Percentiles rank a stretch among this genome's conserved stretches.
These are phyloP conservation scores for Aspergillus terreus DNA, from an alignment of 2,329 filamentous ascomycete species.

Conservation along the genomic window DNA sequence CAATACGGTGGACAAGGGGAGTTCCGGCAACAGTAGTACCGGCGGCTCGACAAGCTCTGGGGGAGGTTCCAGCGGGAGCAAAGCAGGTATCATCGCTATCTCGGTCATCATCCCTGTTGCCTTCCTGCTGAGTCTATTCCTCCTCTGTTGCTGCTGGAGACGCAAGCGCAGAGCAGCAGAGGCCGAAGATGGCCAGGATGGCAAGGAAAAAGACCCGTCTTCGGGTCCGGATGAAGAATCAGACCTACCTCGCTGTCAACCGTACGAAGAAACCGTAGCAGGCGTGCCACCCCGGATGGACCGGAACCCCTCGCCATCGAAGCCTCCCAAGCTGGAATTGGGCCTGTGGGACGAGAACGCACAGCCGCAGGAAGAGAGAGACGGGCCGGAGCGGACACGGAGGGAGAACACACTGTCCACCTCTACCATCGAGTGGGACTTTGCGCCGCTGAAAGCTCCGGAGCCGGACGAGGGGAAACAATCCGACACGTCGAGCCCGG, in stretches of 20 bases:
- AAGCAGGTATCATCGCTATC: conserved; percentile 36
- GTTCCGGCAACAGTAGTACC: conserved; percentile 6
- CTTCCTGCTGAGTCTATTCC: conserved; percentile 23
- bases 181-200: conserved; percentile 19
- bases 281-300: conserved; percentile 20
- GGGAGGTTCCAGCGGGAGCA: conserved; percentile 21
- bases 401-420: conserved; percentile 25
- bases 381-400: conserved; percentile 3
- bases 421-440: conserved; percentile 29
- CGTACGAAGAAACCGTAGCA: conserved; percentile 18
- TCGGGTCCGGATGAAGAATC: conserved; percentile 18
- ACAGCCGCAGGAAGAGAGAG: conserved; percentile 13
- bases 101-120: conserved; percentile 34
- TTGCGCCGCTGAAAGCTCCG: conserved; percentile 21
- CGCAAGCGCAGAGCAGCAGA: conserved; percentile 25
- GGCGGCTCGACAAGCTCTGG: conserved; percentile 15
- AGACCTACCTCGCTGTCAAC: conserved; percentile 23
- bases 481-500: conserved; percentile 18
- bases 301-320: conserved; percentile 23
- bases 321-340: conserved; percentile 33
- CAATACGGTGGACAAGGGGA: conserved; percentile 22
- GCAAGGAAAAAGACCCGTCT: conserved; percentile 20
- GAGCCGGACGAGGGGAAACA: conserved; percentile 20
- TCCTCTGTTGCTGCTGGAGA: conserved; percentile 34
- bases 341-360: conserved; percentile 26